These are phyloP conservation scores for Hypocrella siamensis DNA, from an alignment of 2,329 filamentous ascomycete species.

Conservation along the genomic window DNA sequence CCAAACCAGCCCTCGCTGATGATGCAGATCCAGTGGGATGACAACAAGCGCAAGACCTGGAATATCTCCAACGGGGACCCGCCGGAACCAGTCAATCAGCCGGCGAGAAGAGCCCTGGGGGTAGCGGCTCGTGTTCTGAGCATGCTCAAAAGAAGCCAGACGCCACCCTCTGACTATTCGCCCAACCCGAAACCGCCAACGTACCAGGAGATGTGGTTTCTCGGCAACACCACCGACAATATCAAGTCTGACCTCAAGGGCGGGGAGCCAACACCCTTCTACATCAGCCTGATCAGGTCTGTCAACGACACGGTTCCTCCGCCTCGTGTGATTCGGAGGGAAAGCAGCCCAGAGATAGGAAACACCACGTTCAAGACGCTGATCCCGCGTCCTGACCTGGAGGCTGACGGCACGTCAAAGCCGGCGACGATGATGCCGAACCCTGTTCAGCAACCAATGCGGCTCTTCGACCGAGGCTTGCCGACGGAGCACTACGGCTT, in stretches of 20 bases:
- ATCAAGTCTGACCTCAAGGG: slow-evolving; percentile 51
- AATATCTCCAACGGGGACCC: slow-evolving; percentile 24
- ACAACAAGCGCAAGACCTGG: slow-evolving; percentile 36
- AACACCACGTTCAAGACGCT: slow-evolving; percentile 18
- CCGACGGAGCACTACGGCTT: slow-evolving; percentile 82
- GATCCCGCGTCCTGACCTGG: slow-evolving; percentile 48
- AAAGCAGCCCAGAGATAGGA: slow-evolving; percentile 5
- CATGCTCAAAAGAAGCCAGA: slow-evolving; percentile 8
- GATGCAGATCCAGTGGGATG: slow-evolving; percentile 62
- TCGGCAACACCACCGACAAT: slow-evolving; percentile 74
- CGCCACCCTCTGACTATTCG: slow-evolving; percentile 17
- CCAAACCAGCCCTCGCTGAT: slow-evolving; percentile 63
- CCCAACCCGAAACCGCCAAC: slow-evolving; percentile 41
- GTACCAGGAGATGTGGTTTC: slow-evolving; percentile 59
- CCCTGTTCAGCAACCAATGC: slow-evolving; percentile 60
- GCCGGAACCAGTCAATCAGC: slow-evolving; percentile 14
- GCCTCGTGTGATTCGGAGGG: slow-evolving; percentile 11
- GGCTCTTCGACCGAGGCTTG: slow-evolving; percentile 70
- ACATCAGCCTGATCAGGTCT: slow-evolving; percentile 53
- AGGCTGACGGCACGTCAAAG: slow-evolving; percentile 55
- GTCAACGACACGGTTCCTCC: slow-evolving; percentile 16
- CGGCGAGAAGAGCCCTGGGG: slow-evolving; percentile 11
- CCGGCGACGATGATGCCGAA: slow-evolving; percentile 57
- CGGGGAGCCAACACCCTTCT: slow-evolving; percentile 81
- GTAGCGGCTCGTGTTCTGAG: slow-evolving; percentile 10